Evolutionary conservation across 208 protist species (phyloP).

Genomic region (Chromosphaera perkinsii): DNA sequence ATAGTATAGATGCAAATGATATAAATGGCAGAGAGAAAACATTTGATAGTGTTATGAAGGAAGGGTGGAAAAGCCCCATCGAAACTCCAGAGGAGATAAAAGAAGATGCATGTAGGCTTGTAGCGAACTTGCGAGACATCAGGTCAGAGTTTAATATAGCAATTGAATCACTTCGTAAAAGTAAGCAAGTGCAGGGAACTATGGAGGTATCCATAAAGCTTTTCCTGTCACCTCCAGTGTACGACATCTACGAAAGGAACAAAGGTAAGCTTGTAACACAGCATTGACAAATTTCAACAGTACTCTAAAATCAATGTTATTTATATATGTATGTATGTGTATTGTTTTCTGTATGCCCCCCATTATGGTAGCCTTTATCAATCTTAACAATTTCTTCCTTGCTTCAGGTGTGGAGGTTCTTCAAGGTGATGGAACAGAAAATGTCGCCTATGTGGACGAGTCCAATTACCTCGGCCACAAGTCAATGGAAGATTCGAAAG

Average conservation of each 20-base stretch:
- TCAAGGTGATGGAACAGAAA: no score
- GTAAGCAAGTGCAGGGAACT: not conserved
- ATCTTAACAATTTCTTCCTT: no score
- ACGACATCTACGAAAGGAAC: not conserved
- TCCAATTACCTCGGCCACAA: no score
- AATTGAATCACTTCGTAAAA: not conserved
- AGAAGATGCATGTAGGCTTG: not conserved
- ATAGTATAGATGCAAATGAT: not conserved
- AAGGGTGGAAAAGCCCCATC: not conserved
- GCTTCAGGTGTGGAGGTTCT: no score
- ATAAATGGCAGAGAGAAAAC: not conserved
- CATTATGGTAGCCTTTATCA: no score
- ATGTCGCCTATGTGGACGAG: no score
- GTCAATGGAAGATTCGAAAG: no score
- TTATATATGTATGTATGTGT: not conserved
- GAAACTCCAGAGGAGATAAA: not conserved
- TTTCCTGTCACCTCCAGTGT: not conserved
- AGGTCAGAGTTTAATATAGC: not conserved
- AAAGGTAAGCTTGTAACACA: no score
- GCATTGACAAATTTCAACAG: no score
- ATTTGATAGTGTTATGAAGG: not conserved
- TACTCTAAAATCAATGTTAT: not conserved
- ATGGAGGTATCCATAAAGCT: not conserved
- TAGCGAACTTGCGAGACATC: not conserved
- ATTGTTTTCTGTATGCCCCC: not conserved